These are phyloP conservation scores for Trichophyton equinum DNA, from an alignment of 2,329 filamentous ascomycete species.

Conservation along the genomic window DNA sequence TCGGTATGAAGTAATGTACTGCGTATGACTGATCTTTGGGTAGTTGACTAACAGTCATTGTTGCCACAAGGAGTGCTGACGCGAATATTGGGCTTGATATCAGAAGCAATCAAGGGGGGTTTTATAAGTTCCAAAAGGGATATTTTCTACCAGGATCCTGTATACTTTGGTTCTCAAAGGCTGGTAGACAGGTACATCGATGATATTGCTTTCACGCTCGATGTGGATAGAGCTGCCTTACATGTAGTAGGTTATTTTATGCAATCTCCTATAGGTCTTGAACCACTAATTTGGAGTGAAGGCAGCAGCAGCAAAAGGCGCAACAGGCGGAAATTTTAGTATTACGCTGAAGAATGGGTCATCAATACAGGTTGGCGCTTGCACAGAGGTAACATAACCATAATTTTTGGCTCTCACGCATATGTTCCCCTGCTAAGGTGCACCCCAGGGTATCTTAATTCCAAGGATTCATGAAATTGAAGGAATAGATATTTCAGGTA, in stretches of 20 bases:
- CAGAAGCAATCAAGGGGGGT: conserved; percentile 38
- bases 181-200: conserved; percentile 49
- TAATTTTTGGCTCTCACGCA: conserved; percentile 12
- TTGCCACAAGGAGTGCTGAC: conserved; percentile 38
- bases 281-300: conserved; percentile 13
- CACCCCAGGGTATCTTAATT: conserved; percentile 40
- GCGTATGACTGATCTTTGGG: not conserved
- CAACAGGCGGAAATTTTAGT: conserved; percentile 27
- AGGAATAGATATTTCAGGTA: conserved; percentile 31
- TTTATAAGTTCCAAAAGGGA: conserved; percentile 49
- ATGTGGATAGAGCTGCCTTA: conserved; percentile 41
- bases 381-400: conserved; percentile 20
- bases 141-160: conserved; percentile 51
- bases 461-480: conserved; percentile 37
- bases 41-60: not conserved
- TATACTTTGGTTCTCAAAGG: conserved; percentile 45
- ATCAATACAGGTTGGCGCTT: conserved; percentile 29
- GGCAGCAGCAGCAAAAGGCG: conserved; percentile 34
- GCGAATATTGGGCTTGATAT: conserved; percentile 45
- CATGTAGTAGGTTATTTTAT: conserved; percentile 39
- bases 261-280: not conserved
- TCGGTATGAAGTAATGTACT: conserved; percentile 28
- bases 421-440: conserved; percentile 15
- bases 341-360: conserved; percentile 16
- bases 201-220: conserved; percentile 48